Evolutionary conservation across 306 rosid species (phyloP).

Genomic region (Quercus mongolica): DNA sequence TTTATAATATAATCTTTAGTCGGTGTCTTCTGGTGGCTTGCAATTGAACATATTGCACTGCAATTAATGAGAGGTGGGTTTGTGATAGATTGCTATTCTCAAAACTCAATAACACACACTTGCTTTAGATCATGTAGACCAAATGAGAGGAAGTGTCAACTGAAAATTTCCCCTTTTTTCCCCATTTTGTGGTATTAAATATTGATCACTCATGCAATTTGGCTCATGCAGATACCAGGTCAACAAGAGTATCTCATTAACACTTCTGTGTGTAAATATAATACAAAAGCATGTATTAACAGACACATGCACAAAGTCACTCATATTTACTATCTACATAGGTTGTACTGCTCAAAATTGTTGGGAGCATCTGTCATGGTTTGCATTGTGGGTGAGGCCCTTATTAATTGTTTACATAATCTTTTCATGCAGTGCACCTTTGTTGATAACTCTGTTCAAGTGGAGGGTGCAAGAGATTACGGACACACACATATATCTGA

Average conservation of each 20-base stretch:
- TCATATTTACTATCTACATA: neutral
- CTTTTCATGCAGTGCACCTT: conserved; percentile 62
- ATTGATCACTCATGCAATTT: neutral
- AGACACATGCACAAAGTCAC: too few species aligned
- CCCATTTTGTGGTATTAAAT: neutral
- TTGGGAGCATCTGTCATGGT: neutral
- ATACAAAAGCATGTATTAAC: too few species aligned
- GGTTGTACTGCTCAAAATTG: neutral
- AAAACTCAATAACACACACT: neutral
- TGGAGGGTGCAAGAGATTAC: conserved; percentile 82
- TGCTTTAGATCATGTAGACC: neutral
- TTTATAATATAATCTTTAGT: neutral
- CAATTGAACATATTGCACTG: neutral
- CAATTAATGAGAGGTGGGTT: neutral
- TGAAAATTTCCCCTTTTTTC: neutral
- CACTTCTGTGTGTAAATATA: neutral
- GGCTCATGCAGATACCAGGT: neutral
- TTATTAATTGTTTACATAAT: neutral
- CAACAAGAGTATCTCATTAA: neutral
- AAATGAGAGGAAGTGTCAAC: neutral
- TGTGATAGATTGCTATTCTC: neutral
- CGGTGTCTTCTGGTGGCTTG: neutral
- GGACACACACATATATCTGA: conserved; percentile 83
- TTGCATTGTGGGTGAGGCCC: neutral
- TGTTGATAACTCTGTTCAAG: conserved; percentile 55